Conservation (phyloP, 139 green algal genomes). For the Chlorokybus atmophyticus region DNA sequence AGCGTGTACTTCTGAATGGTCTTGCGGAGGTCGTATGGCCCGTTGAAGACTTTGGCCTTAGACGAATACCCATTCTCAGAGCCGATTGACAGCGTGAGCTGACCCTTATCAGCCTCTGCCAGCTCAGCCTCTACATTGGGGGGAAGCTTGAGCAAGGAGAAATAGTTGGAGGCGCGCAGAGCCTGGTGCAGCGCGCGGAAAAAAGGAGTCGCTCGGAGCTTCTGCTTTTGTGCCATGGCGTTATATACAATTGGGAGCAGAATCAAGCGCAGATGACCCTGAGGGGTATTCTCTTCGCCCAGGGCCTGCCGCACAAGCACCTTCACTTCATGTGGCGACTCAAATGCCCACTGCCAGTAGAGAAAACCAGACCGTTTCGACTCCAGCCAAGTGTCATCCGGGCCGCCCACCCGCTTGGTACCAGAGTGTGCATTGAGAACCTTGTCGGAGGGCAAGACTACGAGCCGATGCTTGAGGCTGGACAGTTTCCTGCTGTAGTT, state of each 20-base stretch:
- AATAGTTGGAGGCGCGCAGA: not conserved
- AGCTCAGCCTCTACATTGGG: constrained; percentile 14
- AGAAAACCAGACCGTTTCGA: no score
- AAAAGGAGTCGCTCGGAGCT: constrained; percentile 23
- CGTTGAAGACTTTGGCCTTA: constrained; percentile 15
- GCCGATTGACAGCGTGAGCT: constrained; percentile 6
- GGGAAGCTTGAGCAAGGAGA: constrained; percentile 1
- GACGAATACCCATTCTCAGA: not conserved
- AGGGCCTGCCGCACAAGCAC: no score
- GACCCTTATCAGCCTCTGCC: constrained; percentile 9
- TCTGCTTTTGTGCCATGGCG: constrained; percentile 29
- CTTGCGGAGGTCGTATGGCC: constrained; percentile 8
- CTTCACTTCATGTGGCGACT: constrained; percentile 30
- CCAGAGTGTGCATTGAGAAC: no score
- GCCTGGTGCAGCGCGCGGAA: constrained; percentile 5
- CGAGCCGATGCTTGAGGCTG: constrained; percentile 35
- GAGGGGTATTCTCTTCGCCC: constrained; percentile 34
- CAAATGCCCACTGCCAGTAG: constrained; percentile 49
- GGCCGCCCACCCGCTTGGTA: no score
- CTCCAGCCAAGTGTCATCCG: no score
- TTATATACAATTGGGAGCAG: constrained; percentile 51
- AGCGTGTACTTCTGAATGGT: constrained; percentile 11
- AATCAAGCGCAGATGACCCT: constrained; percentile 43
- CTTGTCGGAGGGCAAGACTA: constrained; percentile 15
- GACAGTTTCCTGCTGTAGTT: constrained; percentile 46